Percentiles rank a stretch among this genome's conserved stretches.
Conservation (phyloP, 441 rosid genomes). For the Eruca vesicaria region DNA sequence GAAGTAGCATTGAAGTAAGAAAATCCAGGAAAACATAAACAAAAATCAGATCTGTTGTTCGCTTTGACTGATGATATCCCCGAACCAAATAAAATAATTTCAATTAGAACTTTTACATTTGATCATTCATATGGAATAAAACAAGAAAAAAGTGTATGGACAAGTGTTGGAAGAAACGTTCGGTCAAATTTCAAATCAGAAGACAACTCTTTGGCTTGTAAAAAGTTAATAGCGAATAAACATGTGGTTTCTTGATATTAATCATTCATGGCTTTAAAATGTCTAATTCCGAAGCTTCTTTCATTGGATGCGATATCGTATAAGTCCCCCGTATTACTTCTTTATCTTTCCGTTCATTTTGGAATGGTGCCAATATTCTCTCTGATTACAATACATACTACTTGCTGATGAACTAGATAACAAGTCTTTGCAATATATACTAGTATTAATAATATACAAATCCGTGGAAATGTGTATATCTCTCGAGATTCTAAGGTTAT, state of each 20-base stretch:
- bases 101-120: not conserved
- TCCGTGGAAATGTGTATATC: not conserved
- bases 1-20: not conserved
- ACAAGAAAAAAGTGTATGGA: not conserved
- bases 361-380: not conserved
- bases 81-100: not conserved
- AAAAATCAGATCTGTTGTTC: not conserved
- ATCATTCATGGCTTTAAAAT: constrained; percentile 7
- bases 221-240: not conserved
- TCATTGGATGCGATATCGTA: constrained; percentile 13
- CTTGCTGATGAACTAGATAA: not conserved
- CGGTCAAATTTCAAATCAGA: constrained; percentile 18
- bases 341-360: not conserved
- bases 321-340: not conserved
- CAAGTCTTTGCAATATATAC: constrained; percentile 1
- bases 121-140: not conserved
- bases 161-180: not conserved
- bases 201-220: not conserved
- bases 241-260: constrained; percentile 16
- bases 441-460: not conserved
- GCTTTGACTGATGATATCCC: not conserved
- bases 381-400: not conserved
- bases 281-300: constrained; percentile 9
- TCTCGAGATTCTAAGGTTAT: constrained; percentile 17
- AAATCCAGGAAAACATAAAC: not conserved